A percentile compares a stretch with the other conserved stretches of the same genome.
These are phyloP conservation scores for Boletales sp. DNA, from an alignment of 768 basidiomycete genomes.

Conservation along the genomic window DNA sequence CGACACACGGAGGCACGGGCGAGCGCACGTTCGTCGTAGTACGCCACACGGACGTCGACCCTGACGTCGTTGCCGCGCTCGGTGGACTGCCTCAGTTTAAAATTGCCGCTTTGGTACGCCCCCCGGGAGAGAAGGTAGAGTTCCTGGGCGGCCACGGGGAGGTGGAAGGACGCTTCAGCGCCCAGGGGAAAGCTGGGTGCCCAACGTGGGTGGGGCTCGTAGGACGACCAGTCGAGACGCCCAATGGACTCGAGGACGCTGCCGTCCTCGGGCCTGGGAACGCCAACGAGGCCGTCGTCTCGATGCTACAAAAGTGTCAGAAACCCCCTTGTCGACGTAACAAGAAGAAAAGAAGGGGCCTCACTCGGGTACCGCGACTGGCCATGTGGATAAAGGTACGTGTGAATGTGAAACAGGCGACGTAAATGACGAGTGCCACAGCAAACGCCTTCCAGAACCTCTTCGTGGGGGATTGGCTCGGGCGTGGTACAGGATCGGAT, in stretches of 20 bases:
- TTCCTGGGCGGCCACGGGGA: slow-evolving; percentile 27
- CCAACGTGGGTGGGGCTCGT: slow-evolving; percentile 15
- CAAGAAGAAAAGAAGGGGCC: neutral
- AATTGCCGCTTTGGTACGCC: slow-evolving; percentile 17
- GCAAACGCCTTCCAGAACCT: slow-evolving; percentile 16
- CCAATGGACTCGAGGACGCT: slow-evolving; percentile 10
- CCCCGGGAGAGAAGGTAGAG: slow-evolving; percentile 36
- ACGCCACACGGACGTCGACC: slow-evolving; percentile 32
- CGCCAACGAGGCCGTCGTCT: neutral
- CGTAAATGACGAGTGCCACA: slow-evolving; percentile 9
- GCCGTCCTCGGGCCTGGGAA: slow-evolving; percentile 15
- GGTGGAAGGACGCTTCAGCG: slow-evolving; percentile 24
- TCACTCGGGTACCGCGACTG: neutral
- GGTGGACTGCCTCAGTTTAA: slow-evolving; percentile 16
- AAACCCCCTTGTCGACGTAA: neutral
- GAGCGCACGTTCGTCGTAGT: slow-evolving; percentile 19
- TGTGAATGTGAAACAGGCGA: neutral
- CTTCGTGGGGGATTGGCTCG: neutral
- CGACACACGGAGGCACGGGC: slow-evolving; percentile 29
- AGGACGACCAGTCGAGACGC: slow-evolving; percentile 11
- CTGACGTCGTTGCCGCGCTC: slow-evolving; percentile 14
- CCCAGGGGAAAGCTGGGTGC: slow-evolving; percentile 8
- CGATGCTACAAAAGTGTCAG: neutral
- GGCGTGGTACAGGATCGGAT: neutral
- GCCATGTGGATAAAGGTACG: slow-evolving; percentile 4